Evolutionary conservation across 164 flowering plant genomes (phyloP), one percentile per base, ranked within the genome.

Genomic region (Vitis labrusca): DNA sequence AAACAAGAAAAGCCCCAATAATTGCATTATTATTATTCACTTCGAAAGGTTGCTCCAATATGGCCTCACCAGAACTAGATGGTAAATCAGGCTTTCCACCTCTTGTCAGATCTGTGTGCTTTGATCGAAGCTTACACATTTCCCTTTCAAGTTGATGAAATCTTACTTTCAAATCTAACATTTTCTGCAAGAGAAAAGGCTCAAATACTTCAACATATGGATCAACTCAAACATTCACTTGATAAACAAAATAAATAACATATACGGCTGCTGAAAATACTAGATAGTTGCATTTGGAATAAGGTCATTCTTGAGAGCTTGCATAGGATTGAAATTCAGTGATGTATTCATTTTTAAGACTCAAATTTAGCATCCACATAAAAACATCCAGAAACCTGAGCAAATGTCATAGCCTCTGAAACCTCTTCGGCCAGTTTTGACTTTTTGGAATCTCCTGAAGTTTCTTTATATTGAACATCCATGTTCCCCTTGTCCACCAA

Each of bases 81-180:
- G 16, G 29, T 14, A 44, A 44, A 59, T 47, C 11, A 44, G 60
- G 48, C 63, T 72, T 81, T 59, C 50, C 72, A 68, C 55, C 77
- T 29, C 32, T 71, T 61, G 59, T 70, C 56, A 70, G 59, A 29
- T 63, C 74, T 10, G 23, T 15, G 27, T 73, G 76, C 74, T 73
- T 77, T 49, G 73, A 61, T 17, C 80, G 76, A 61, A 84, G 75
- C 63, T 76, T 72, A 52, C 49, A 63, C 80, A 79, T 76, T 52
- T 81, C 81, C 65, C 32, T 71, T 63, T 81, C 81, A 64, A 79
- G 64, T 63, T 81, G 73, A 29, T 52, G 76, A 66, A 83, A 66
- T 67, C 69, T 81, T 52, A 67, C 12, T 64, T 79, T 81, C 71
- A 77, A 65, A 64, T 84, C 81, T 67, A 63, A n/a, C 59, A 75